Percentiles rank a stretch among this genome's conserved stretches.
These are phyloP conservation scores for Tulasnella sp. DNA, from an alignment of 768 basidiomycete genomes.

Conservation along the genomic window DNA sequence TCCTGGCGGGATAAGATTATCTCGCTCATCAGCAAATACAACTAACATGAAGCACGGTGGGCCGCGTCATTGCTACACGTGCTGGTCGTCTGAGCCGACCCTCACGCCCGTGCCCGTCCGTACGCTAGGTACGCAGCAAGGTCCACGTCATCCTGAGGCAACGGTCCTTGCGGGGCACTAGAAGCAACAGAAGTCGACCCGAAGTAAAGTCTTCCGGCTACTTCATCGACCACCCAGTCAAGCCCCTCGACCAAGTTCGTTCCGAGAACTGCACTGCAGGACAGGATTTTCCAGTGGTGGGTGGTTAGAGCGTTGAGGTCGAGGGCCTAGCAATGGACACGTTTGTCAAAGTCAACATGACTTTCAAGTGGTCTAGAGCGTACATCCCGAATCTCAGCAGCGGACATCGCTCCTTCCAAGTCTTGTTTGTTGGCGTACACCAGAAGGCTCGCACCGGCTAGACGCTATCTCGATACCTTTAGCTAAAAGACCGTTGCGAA, in stretches of 20 bases:
- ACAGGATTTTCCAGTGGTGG: slow-evolving; percentile 86
- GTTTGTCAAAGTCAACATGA: background rate
- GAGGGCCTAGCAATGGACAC: slow-evolving; percentile 60
- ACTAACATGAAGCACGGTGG: no score
- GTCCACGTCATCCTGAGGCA: background rate
- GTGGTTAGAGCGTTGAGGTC: slow-evolving; percentile 79
- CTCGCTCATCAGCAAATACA: no score
- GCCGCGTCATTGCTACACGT: no score
- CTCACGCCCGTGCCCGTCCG: background rate
- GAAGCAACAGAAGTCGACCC: slow-evolving; percentile 46
- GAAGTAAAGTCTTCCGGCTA: slow-evolving; percentile 87
- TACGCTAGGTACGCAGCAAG: background rate
- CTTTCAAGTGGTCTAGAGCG: slow-evolving; percentile 42
- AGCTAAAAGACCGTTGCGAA: background rate
- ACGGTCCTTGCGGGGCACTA: background rate
- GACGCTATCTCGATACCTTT: slow-evolving; percentile 56
- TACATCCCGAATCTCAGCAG: slow-evolving; percentile 81
- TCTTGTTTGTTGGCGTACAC: slow-evolving; percentile 99
- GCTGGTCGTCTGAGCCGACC: background rate
- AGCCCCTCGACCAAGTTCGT: slow-evolving; percentile 81
- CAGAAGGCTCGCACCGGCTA: slow-evolving; percentile 93
- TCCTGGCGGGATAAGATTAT: no score
- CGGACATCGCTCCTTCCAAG: slow-evolving; percentile 81
- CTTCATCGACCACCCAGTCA: slow-evolving; percentile 89
- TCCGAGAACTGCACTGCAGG: slow-evolving; percentile 93